Evolutionary conservation across 441 rosid species (phyloP), one percentile per base, ranked within the genome.

Genomic region (Arabidopsis hybrid): DNA sequence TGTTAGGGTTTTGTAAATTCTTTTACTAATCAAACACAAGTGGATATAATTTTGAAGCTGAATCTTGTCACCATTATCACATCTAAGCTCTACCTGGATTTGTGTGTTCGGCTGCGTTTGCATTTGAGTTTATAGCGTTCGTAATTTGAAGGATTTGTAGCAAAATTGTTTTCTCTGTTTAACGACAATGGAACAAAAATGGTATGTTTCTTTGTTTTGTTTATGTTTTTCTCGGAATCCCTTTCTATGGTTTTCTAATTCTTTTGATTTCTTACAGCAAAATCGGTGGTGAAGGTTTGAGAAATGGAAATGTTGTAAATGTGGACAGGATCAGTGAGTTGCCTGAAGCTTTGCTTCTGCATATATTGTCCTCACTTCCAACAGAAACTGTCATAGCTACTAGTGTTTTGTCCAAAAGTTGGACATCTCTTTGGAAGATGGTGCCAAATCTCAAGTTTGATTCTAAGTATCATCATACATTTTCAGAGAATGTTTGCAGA

Each of bases 331-430:
- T 69, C 14, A 69, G 46, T 58, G 65, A 69, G 47, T 58, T 69
- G 57, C 65, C 45, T 18, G 74, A 70, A 11, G 46, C 7, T 35
- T 59, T 59, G 49, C 16, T 58, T 57, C 4, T 58, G 13, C 11
- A 59, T 0, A 59, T 69, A 12, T 12, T 70, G 6, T 70, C 47
- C n/a, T 21, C 40, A 6, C 57, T 69, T 34, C 58, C 58, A 5
- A 13, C 59, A 12, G 16, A 59, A 46, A 6, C 5, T 35, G 74
- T 5, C 17, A 1, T 60, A 46, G 38, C 29, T 2, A 59, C 66
- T 2, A 69, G 36, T 58, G 66, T 59, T 47, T 59, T 69, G 38
- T 59, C 74, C n/a, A 59, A 35, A 69, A 10, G 34, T 13, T 59
- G 58, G 49, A 42, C 1, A 14, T 36, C 11, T 59, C 46, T 45